Conservation (phyloP, 2,329 filamentous ascomycete genomes). For the Fusarium circinatum region DNA sequence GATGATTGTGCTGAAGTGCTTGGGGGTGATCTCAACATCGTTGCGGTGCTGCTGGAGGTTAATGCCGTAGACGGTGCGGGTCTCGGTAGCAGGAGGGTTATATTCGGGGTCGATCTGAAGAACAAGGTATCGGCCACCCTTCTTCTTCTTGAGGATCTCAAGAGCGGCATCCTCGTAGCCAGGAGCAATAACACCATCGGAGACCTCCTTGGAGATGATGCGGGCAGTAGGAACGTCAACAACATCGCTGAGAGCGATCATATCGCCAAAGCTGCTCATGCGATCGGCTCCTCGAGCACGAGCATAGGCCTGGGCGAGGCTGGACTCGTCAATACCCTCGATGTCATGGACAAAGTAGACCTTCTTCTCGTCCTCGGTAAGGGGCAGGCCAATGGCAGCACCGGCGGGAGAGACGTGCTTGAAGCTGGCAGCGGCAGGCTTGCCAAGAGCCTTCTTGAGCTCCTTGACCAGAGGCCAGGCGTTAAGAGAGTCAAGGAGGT, state of each 20-base stretch:
- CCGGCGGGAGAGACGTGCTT: conserved; percentile 99
- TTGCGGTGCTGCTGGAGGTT: conserved; percentile 92
- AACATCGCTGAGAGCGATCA: conserved; percentile 91
- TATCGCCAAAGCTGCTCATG: conserved; percentile 98
- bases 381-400: conserved; percentile 89
- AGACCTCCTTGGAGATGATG: conserved; percentile 98
- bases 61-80: conserved; percentile 89
- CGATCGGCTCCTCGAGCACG: conserved; percentile 95
- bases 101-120: conserved; percentile 94
- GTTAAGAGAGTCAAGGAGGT: conserved; percentile 94
- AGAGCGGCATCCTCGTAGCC: conserved; percentile 86
- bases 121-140: conserved; percentile 95
- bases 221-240: conserved; percentile 94
- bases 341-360: conserved; percentile 99
- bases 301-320: conserved; percentile 92
- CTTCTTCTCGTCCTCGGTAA: conserved; percentile 89
- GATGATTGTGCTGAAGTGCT: conserved; percentile 86
- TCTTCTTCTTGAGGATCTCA: conserved; percentile 96
- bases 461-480: conserved; percentile 98
- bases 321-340: conserved; percentile 84
- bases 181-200: conserved; percentile 94
- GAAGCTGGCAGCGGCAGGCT: conserved; percentile 95
- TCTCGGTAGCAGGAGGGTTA: conserved; percentile 82
- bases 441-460: conserved; percentile 86
- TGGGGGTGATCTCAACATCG: conserved; percentile 84